Conservation (phyloP, 805 yeast genomes). For the Nakazawaea molendinolei region DNA sequence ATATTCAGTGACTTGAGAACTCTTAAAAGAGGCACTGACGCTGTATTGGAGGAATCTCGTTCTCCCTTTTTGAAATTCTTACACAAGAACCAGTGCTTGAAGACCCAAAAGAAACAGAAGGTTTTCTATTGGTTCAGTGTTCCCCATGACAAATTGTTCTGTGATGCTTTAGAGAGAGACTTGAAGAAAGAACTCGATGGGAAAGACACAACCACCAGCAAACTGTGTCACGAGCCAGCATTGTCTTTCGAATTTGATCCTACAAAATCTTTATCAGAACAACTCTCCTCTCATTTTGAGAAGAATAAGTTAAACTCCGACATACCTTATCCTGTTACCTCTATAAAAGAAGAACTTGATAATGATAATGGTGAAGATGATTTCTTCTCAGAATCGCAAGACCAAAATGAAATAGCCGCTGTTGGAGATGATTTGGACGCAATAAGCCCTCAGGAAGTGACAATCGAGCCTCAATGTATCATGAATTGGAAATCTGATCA, state of each 20-base stretch:
- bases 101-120: slow-evolving; percentile 95
- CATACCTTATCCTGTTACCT: too few relatives aligned
- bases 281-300: slow-evolving; percentile 28
- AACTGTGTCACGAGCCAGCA: slow-evolving; percentile 72
- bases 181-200: slow-evolving; percentile 60
- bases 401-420: too few relatives aligned
- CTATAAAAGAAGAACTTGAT: too few relatives aligned
- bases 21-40: slow-evolving; percentile 80
- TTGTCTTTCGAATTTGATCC: slow-evolving; percentile 65
- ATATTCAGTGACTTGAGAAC: slow-evolving; percentile 86
- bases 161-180: slow-evolving; percentile 91
- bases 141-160: slow-evolving; percentile 85
- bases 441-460: too few relatives aligned
- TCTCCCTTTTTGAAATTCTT: slow-evolving; percentile 79
- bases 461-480: too few relatives aligned
- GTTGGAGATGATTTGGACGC: too few relatives aligned
- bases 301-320: neutral
- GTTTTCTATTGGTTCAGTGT: slow-evolving; percentile 97
- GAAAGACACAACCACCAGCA: slow-evolving; percentile 63
- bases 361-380: too few relatives aligned
- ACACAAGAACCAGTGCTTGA: slow-evolving; percentile 76
- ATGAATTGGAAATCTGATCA: too few relatives aligned
- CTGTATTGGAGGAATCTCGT: slow-evolving; percentile 80
- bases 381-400: too few relatives aligned
- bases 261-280: slow-evolving; percentile 43